phyloP scores from a whole-genome alignment of 2,329 filamentous ascomycete species.

The Xylaria sp. region DNA sequence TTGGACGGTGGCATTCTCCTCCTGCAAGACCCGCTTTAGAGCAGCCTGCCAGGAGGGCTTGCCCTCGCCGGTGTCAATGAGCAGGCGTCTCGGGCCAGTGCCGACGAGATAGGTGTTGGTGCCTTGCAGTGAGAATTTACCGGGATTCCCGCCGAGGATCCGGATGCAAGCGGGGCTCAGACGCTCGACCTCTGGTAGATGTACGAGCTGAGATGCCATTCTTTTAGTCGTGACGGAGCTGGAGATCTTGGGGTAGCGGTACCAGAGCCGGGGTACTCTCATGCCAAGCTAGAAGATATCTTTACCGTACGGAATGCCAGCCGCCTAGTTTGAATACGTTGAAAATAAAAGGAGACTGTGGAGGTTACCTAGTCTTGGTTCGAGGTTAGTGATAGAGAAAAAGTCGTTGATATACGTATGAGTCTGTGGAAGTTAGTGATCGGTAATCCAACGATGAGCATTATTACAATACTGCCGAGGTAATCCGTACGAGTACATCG shows the following conservation, averaged over 20 bases:
- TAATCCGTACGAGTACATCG: too few species aligned
- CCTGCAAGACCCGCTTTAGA: conserved; percentile 57
- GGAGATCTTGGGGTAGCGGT: conserved; percentile 3
- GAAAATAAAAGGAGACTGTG: too few species aligned
- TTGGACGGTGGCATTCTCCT: conserved; percentile 65
- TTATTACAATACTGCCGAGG: too few species aligned
- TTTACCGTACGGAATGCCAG: too few species aligned
- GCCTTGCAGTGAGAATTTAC: conserved; percentile 70
- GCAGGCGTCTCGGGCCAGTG: conserved; percentile 63
- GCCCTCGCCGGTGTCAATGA: conserved; percentile 90
- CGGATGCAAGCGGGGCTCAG: conserved; percentile 74
- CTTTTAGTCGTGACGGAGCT: conserved; percentile 25
- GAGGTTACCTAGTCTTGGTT: too few species aligned
- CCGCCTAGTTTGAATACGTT: too few species aligned
- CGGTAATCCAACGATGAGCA: too few species aligned
- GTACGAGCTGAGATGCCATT: conserved; percentile 58
- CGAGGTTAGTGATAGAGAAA: too few species aligned
- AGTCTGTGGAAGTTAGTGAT: too few species aligned
- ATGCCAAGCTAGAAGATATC: conserved; percentile 15
- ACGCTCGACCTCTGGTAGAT: conserved; percentile 68
- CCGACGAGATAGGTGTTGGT: conserved; percentile 96
- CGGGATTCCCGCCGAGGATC: conserved; percentile 84
- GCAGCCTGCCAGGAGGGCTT: conserved; percentile 64
- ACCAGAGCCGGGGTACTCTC: conserved; percentile 16
- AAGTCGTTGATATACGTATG: too few species aligned